Base-by-base conservation (phyloP, 805 yeast species). In the Candida saitoana region DNA sequence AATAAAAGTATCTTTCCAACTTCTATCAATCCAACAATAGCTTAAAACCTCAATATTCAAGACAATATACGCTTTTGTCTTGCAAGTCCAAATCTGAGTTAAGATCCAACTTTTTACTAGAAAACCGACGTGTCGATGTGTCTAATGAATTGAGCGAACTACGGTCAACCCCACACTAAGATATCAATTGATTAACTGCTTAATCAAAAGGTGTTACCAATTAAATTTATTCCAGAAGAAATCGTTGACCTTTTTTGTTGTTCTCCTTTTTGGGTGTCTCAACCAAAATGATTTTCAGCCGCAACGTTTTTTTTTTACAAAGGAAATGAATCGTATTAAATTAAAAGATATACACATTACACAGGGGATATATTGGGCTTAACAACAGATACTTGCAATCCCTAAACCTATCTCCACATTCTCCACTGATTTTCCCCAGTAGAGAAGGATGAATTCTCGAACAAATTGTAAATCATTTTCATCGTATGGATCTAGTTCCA, bases 401-500 rank as follows among this genome's bases (percentile, higher is more conserved):
- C 70, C 70, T 24, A 60, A 47, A 9, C 71, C 69, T 14, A 66
- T 50, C 18, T 59, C 65, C 7, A 65, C 70, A 14, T 47, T 49
- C 7, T 55, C 62, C 3, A 60, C 55, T 18, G 43, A 42, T 20
- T 47, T 39, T 12, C 57, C 60, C 69, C 69, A 66, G 51, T 69
- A 67, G 18, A 53, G 39, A 38, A 55, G 40, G 5, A 66, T 63
- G 52, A 69, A 64, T 24, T 60, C 62, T 38, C 57, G 55, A 34
- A 67, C 60, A 49, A 69, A 69, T 7, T 56, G 57, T 33, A 62
- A 43, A 48, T 69, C 74, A 34, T 57, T 60, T 29, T 53, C 55
- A n/a, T 65, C 60, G 47, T 68, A 67, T 9, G 73, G 73, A 49
- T 69, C 74, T 39, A 69, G 54, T 48, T 66, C 75, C 67, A 69